Percentiles rank a stretch among this genome's conserved stretches.
Conservation (phyloP, 768 basidiomycete genomes). For the Leccinum incarnatum region DNA sequence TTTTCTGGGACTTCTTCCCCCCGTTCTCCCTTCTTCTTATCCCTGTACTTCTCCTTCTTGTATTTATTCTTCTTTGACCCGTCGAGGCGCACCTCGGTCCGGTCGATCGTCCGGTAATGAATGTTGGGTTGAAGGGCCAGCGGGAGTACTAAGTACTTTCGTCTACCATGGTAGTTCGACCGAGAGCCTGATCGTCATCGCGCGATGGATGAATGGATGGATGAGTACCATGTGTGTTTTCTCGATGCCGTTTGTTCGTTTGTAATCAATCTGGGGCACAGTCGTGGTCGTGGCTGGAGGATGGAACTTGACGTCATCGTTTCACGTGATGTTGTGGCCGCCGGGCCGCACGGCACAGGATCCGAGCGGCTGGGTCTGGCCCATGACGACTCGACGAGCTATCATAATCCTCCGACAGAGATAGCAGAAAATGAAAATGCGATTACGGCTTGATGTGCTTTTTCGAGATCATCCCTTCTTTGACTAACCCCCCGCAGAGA, state of each 20-base stretch:
- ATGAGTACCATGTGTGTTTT: background rate
- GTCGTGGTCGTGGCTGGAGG: background rate
- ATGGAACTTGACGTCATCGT: conserved; percentile 3
- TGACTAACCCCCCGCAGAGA: background rate
- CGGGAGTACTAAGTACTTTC: background rate
- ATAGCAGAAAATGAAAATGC: background rate
- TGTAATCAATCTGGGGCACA: background rate
- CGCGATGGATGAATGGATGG: background rate
- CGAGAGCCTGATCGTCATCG: background rate
- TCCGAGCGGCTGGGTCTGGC: background rate
- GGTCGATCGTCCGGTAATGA: background rate
- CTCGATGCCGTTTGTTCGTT: background rate
- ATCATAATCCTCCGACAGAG: background rate
- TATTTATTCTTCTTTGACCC: background rate
- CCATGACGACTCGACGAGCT: background rate
- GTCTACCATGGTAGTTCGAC: background rate
- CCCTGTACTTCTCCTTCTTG: background rate
- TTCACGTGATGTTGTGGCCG: background rate
- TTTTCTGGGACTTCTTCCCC: background rate
- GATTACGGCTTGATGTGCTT: background rate
- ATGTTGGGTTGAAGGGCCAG: background rate
- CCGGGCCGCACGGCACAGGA: background rate
- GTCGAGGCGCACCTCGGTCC: background rate
- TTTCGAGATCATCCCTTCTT: background rate
- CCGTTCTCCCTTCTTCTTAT: background rate